Percentiles rank a stretch among this genome's conserved stretches.
Evolutionary conservation across 2,329 filamentous ascomycete species (phyloP).

Genomic region (Botrytis fabae): DNA sequence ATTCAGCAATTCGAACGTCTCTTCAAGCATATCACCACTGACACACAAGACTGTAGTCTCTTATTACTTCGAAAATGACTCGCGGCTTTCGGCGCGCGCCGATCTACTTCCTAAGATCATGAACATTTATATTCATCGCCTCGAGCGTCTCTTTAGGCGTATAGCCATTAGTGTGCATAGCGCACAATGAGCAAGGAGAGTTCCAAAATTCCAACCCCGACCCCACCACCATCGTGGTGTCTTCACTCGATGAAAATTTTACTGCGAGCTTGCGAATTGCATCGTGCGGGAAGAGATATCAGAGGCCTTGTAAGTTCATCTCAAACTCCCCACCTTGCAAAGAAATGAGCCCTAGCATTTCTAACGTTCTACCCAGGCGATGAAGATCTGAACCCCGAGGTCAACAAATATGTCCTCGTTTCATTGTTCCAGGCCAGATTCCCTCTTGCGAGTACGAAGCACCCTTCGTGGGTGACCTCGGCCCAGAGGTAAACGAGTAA

Average conservation of each 20-base stretch:
- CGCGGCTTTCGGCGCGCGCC: not conserved
- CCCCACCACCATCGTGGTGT: not conserved
- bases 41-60: not conserved
- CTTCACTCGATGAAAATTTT: not conserved
- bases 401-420: not conserved
- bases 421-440: not conserved
- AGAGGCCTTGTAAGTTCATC: not conserved
- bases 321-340: not conserved
- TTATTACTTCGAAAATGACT: not conserved
- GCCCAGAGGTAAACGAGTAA: conserved; percentile 97
- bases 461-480: conserved; percentile 77
- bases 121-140: conserved; percentile 44
- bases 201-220: not conserved
- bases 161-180: not conserved
- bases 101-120: not conserved
- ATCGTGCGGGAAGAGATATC: too few species aligned
- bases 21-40: conserved; percentile 36
- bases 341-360: not conserved
- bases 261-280: not conserved
- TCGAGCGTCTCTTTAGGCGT: conserved; percentile 50
- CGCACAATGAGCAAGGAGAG: not conserved
- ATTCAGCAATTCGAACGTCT: conserved; percentile 54
- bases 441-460: not conserved
- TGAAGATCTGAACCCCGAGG: not conserved
- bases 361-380: not conserved